Evolutionary conservation across 2,329 filamentous ascomycete genomes (phyloP).

Genomic region (Phaeoacremonium minimum): DNA sequence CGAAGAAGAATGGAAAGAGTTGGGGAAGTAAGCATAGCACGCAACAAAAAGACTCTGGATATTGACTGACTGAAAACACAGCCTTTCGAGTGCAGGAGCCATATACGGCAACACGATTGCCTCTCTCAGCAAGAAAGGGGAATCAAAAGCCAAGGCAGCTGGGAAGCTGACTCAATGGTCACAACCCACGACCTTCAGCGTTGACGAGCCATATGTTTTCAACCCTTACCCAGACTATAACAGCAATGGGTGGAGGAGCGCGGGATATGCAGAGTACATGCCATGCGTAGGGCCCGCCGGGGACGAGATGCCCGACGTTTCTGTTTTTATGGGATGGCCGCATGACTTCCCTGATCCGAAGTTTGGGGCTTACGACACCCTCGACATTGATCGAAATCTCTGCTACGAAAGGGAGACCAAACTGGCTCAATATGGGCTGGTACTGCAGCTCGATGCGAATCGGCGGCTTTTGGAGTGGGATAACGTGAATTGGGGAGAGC

Average conservation of each 20-base stretch:
- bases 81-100: conserved; percentile 39
- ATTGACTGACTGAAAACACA: conserved; percentile 21
- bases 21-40: conserved; percentile 24
- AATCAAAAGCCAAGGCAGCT: conserved; percentile 18
- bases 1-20: conserved; percentile 34
- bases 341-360: conserved; percentile 53
- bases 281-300: conserved; percentile 64
- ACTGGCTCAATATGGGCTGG: conserved; percentile 61
- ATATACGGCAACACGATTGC: conserved; percentile 55
- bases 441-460: conserved; percentile 41
- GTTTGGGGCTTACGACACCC: conserved; percentile 58
- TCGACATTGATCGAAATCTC: conserved; percentile 58
- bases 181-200: conserved; percentile 28
- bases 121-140: conserved; percentile 35
- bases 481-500: conserved; percentile 63
- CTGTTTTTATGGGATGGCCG: conserved; percentile 60
- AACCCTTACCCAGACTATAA: conserved; percentile 72
- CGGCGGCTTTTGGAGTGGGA: conserved; percentile 52
- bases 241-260: conserved; percentile 51
- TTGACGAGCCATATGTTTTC: conserved; percentile 52
- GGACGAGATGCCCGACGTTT: conserved; percentile 53
- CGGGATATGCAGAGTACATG: conserved; percentile 53
- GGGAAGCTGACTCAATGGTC: conserved; percentile 19
- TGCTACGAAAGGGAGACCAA: conserved; percentile 68
- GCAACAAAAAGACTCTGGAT: conserved; percentile 12